A percentile compares a stretch with the other conserved stretches of the same genome.
Evolutionary conservation across 495 filamentous ascomycete species (phyloP).

Genomic region (Lophiotrema nucula): DNA sequence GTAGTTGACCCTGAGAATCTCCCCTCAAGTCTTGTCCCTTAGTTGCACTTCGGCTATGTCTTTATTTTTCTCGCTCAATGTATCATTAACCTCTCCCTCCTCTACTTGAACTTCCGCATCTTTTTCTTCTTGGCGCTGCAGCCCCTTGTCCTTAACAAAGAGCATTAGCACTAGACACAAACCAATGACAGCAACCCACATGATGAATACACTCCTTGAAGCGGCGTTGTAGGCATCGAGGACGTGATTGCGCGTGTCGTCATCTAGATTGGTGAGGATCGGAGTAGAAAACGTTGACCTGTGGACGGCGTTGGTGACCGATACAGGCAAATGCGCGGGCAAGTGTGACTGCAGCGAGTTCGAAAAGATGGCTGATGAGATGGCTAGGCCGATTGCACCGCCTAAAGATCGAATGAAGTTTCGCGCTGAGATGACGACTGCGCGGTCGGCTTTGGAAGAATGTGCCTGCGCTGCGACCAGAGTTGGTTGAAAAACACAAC

Average conservation of each 20-base stretch:
- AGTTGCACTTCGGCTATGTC: no score
- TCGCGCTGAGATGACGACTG: conserved; percentile 6
- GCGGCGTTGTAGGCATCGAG: background rate
- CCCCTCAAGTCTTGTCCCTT: no score
- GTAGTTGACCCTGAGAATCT: no score
- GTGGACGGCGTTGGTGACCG: background rate
- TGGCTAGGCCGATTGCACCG: conserved; percentile 4
- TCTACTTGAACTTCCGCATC: no score
- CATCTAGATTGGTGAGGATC: background rate
- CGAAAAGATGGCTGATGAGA: background rate
- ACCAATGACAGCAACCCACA: no score
- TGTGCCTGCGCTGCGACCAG: conserved; percentile 11
- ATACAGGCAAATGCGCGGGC: background rate
- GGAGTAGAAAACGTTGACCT: background rate
- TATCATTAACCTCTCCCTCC: no score
- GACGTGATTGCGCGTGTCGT: background rate
- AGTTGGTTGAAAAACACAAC: conserved; percentile 17
- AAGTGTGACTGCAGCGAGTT: conserved; percentile 4
- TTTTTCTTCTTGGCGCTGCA: no score
- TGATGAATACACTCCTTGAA: no score
- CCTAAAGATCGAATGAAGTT: conserved; percentile 14
- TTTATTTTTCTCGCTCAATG: no score
- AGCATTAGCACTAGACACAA: no score
- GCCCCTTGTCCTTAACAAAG: no score
- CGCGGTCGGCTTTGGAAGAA: conserved; percentile 8